Evolutionary conservation across 805 yeast species (phyloP).

Genomic region (Starmerella floris): DNA sequence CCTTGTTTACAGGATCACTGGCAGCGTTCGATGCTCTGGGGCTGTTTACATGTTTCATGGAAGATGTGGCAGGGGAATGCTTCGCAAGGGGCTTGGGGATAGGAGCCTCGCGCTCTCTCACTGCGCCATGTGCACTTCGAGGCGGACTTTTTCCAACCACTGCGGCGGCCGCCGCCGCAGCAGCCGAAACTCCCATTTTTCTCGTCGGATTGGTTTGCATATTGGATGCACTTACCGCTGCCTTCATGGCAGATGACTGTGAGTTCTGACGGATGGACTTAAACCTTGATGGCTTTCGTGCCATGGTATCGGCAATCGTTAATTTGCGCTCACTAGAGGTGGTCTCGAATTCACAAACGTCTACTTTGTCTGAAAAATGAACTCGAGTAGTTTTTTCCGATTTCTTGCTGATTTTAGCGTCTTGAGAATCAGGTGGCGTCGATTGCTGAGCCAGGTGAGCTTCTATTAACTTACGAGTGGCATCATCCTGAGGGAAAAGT

Average conservation of each 20-base stretch:
- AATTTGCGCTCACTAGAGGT: constrained; percentile 18
- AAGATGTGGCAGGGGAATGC: background rate
- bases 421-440: background rate
- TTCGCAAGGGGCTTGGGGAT: background rate
- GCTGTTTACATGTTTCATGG: background rate
- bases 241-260: background rate
- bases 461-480: constrained; percentile 14
- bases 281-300: constrained; percentile 25
- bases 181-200: constrained; percentile 8
- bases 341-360: constrained; percentile 22
- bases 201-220: background rate
- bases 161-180: constrained; percentile 12
- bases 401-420: background rate
- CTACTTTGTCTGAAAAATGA: constrained; percentile 19
- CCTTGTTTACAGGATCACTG: background rate
- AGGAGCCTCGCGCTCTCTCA: background rate
- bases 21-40: background rate
- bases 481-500: constrained; percentile 24
- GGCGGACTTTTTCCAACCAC: background rate
- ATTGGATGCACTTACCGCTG: constrained; percentile 2
- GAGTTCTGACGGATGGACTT: constrained; percentile 12
- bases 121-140: background rate
- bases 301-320: constrained; percentile 1
- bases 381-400: constrained; percentile 9
- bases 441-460: constrained; percentile 8